phyloP scores from a whole-genome alignment of 768 basidiomycete genomes.

The Sporobolomyces roseus region DNA sequence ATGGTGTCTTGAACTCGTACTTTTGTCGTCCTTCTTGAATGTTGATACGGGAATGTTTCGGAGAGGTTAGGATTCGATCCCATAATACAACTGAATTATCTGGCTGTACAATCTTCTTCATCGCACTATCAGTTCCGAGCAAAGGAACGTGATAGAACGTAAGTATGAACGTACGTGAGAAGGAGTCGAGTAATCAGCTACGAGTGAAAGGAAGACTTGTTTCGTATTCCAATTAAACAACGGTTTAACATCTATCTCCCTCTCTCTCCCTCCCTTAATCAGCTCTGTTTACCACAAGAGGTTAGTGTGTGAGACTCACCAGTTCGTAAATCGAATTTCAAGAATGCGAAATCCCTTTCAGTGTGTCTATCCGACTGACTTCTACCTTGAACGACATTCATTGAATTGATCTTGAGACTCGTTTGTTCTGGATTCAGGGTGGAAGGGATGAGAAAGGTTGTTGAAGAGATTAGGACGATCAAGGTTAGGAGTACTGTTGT shows the following conservation, averaged over 20 bases:
- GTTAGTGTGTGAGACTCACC: no score
- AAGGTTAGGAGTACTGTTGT: slow-evolving; percentile 58
- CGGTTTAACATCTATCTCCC: slow-evolving; percentile 72
- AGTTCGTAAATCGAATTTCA: slow-evolving; percentile 74
- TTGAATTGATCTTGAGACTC: slow-evolving; percentile 57
- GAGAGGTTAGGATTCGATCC: slow-evolving; percentile 83
- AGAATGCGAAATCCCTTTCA: slow-evolving; percentile 70
- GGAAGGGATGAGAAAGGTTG: slow-evolving; percentile 40
- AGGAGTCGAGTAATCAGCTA: slow-evolving; percentile 72
- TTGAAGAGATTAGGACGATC: slow-evolving; percentile 35
- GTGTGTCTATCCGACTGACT: slow-evolving; percentile 33
- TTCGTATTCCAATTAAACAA: slow-evolving; percentile 97
- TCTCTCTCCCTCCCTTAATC: no score
- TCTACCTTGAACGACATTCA: slow-evolving; percentile 58
- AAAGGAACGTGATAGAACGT: not conserved
- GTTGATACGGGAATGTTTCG: slow-evolving; percentile 67
- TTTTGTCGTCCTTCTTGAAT: slow-evolving; percentile 67
- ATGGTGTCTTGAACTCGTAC: slow-evolving; percentile 72
- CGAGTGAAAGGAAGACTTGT: slow-evolving; percentile 80
- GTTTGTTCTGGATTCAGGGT: slow-evolving; percentile 56
- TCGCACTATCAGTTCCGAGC: no score
- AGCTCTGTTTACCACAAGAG: no score
- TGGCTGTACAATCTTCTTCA: slow-evolving; percentile 41
- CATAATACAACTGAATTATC: slow-evolving; percentile 76
- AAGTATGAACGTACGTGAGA: slow-evolving; percentile 58